These are phyloP conservation scores for Geranium brycei DNA, from an alignment of 345 rosid genomes.

Conservation along the genomic window DNA sequence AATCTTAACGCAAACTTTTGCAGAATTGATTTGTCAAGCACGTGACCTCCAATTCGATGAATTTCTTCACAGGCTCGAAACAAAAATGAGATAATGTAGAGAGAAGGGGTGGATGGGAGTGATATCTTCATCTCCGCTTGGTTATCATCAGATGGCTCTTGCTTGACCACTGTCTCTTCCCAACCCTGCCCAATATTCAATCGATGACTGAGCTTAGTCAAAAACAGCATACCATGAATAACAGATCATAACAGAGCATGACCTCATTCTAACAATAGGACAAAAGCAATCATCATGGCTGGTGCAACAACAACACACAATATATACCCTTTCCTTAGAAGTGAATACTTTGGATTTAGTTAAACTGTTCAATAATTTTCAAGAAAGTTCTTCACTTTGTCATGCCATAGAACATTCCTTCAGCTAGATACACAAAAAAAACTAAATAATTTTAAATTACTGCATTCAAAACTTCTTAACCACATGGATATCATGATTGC, in stretches of 20 bases:
- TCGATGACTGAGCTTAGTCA: constrained; percentile 13
- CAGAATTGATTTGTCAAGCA: constrained; percentile 74
- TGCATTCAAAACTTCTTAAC: too few relatives aligned
- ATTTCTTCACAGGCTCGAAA: constrained; percentile 96
- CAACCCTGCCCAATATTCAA: constrained; percentile 59
- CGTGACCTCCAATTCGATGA: constrained; percentile 96
- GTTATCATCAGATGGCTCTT: constrained; percentile 54
- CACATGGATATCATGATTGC: too few relatives aligned
- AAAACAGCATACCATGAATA: constrained; percentile 1
- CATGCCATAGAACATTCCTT: too few relatives aligned
- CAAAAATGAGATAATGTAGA: constrained; percentile 72
- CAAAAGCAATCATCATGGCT: neutral
- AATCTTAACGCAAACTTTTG: constrained; percentile 61
- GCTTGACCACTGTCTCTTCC: constrained; percentile 87
- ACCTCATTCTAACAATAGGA: neutral
- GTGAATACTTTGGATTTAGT: neutral
- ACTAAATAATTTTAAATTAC: too few relatives aligned
- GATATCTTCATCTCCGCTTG: constrained; percentile 76
- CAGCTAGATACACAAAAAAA: too few relatives aligned
- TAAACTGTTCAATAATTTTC: too few relatives aligned
- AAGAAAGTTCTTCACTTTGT: too few relatives aligned
- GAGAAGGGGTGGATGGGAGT: constrained; percentile 92
- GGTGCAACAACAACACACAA: too few relatives aligned
- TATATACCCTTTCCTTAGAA: neutral
- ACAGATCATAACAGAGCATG: neutral